Base-by-base conservation (phyloP, 805 yeast genomes). In the Ogataea zsoltii region DNA sequence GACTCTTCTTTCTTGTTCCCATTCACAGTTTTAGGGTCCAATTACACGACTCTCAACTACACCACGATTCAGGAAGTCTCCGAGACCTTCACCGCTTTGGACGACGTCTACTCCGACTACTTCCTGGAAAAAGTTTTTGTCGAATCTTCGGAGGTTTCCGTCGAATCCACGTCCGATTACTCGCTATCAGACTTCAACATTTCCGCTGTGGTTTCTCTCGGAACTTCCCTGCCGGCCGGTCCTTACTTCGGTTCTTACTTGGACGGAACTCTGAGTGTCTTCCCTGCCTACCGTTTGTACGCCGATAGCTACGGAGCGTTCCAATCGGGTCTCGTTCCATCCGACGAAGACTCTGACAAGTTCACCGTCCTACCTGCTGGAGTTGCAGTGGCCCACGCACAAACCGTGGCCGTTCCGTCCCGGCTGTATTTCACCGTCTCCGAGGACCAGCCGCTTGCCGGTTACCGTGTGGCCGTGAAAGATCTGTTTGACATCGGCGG, bases 321-420 rank as follows among this genome's bases (percentile, higher is more conserved):
- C 41, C 50, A 46, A 30, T 18, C 37, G 4, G 50, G 46, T 9
- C 36, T 46, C 15, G 50, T 46, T 5, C 50, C 50, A 4, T 33
- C 46, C 17, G 46, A 38, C 23, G 42, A 42, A 16, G 46, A 38
- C n/a, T 15, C 30, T 7, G 36, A 33, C 26, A 26, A 38, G n/a
- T 46, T 42, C 26, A 46, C 38, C 44, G 44, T 33, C 4, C 37
- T 46, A 2, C 50, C 50, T 11, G 50, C 46, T 6, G 50, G 50
- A 29, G 46, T 46, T 11, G 46, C 44, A 17, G 50, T 46, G 12
- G 50, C 50, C 2, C 50, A 46, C 23, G 50, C 50, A 7, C 50
- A 46, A 18, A 46, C 46, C 7, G 28, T 46, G 30, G 50, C 50
- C 13, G 50, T 46, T 33, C 50, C 50, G 1, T 46, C 50, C 7